A percentile compares a stretch with the other conserved stretches of the same genome.
Evolutionary conservation across 176 grass and related monocot species (phyloP).

Genomic region (Pontederia crassipes): DNA sequence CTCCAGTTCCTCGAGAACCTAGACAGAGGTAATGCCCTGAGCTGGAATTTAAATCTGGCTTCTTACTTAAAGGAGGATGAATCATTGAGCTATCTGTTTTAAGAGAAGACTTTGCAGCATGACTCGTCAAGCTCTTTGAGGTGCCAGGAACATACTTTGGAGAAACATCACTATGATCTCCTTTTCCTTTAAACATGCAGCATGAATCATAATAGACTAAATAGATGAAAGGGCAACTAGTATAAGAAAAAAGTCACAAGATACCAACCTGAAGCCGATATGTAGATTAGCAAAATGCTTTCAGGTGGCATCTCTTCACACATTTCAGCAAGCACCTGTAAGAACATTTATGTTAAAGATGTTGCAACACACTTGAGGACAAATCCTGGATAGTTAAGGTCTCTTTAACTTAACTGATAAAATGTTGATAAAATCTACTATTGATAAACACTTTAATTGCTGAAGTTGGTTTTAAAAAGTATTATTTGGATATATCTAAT

Average conservation of each 20-base stretch:
- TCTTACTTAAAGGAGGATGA: slow-evolving; percentile 17
- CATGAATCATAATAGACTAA: slow-evolving; percentile 12
- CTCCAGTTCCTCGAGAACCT: slow-evolving; percentile 74
- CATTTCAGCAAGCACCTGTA: slow-evolving; percentile 78
- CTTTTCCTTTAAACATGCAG: slow-evolving; percentile 32
- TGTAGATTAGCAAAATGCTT: slow-evolving; percentile 77
- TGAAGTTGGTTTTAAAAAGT: too few species aligned
- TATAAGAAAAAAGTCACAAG: slow-evolving; percentile 23
- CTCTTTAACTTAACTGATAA: too few species aligned
- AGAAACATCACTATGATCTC: slow-evolving; percentile 37
- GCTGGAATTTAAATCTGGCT: slow-evolving; percentile 28
- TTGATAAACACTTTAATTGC: too few species aligned
- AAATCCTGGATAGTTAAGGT: too few species aligned
- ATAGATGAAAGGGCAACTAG: slow-evolving; percentile 14
- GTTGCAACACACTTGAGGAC: too few species aligned
- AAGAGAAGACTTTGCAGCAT: background rate
- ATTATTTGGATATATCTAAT: too few species aligned
- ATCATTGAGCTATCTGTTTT: slow-evolving; percentile 8
- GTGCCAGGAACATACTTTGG: slow-evolving; percentile 48
- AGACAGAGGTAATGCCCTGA: slow-evolving; percentile 65
- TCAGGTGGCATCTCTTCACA: slow-evolving; percentile 81
- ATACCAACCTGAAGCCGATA: slow-evolving; percentile 87
- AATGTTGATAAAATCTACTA: too few species aligned
- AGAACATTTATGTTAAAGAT: background rate
- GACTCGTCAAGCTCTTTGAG: slow-evolving; percentile 17